Evolutionary conservation across 352 stramenopile species (phyloP).

Genomic region (Phytophthora pluvialis): DNA sequence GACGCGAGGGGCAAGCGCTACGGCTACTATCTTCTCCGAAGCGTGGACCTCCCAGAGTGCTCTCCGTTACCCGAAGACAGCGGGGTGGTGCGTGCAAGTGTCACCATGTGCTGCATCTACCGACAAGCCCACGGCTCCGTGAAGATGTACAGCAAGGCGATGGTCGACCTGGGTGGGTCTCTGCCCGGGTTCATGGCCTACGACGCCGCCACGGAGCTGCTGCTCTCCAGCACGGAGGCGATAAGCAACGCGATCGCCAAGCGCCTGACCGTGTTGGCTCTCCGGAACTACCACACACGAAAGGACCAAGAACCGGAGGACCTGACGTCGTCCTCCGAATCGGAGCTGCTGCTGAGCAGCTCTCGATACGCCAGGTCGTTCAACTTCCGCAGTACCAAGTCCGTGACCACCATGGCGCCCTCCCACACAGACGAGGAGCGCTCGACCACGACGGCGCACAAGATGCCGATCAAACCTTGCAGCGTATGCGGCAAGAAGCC

Average conservation of each 20-base stretch:
- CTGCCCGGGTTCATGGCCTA: constrained; percentile 56
- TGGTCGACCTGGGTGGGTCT: constrained; percentile 56
- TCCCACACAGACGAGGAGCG: constrained; percentile 8
- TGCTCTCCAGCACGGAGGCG: constrained; percentile 49
- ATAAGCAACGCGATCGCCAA: constrained; percentile 54
- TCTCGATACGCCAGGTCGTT: constrained; percentile 31
- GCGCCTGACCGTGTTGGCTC: constrained; percentile 42
- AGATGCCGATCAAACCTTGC: constrained; percentile 25
- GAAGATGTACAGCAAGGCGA: constrained; percentile 63
- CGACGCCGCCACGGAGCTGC: constrained; percentile 46
- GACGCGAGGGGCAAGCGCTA: constrained; percentile 49
- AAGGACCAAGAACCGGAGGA: constrained; percentile 26
- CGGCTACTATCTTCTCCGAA: constrained; percentile 65
- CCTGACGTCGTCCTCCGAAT: constrained; percentile 29
- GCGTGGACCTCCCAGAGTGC: constrained; percentile 53
- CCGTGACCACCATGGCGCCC: constrained; percentile 8
- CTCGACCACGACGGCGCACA: constrained; percentile 16
- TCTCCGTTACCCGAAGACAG: constrained; percentile 52
- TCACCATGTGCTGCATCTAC: constrained; percentile 74
- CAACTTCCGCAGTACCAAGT: constrained; percentile 31
- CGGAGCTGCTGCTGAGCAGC: constrained; percentile 20
- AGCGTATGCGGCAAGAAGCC: constrained; percentile 40
- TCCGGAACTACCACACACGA: constrained; percentile 1
- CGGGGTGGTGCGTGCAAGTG: constrained; percentile 50
- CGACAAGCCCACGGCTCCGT: constrained; percentile 54